These are phyloP conservation scores for Nannochloropsis limnetica DNA, from an alignment of 352 stramenopile genomes.

Conservation along the genomic window DNA sequence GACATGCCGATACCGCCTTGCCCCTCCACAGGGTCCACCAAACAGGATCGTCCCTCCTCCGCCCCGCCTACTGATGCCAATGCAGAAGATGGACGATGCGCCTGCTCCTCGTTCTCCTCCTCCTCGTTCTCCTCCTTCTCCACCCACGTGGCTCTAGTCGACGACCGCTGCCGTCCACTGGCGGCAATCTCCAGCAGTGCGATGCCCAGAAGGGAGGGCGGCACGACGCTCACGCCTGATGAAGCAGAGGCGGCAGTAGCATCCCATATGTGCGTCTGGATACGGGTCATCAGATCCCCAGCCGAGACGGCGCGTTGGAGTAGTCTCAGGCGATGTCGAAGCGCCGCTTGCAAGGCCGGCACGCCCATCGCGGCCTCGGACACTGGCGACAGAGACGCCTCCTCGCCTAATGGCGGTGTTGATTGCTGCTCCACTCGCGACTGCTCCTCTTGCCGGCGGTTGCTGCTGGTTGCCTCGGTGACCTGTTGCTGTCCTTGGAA, in stretches of 20 bases:
- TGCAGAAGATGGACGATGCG: not conserved
- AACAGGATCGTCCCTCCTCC: not conserved
- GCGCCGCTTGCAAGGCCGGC: not conserved
- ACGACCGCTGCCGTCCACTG: not conserved
- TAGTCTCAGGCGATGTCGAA: not conserved
- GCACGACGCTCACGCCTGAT: not conserved
- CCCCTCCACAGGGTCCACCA: not conserved
- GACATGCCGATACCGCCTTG: not conserved
- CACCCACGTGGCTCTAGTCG: not conserved
- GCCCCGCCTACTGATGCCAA: not conserved
- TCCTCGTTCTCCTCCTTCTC: not conserved
- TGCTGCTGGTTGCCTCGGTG: not conserved
- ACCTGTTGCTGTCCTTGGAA: not conserved
- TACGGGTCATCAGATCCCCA: slow-evolving; percentile 16
- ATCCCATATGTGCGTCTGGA: slow-evolving; percentile 19
- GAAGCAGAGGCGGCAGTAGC: not conserved
- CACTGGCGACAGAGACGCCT: not conserved
- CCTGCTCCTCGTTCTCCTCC: not conserved
- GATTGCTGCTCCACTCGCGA: not conserved
- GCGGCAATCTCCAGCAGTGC: not conserved
- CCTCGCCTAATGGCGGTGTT: not conserved
- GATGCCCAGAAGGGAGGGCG: not conserved
- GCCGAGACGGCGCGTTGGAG: not conserved
- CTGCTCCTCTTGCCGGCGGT: not conserved
- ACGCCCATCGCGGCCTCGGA: not conserved